phyloP scores from a whole-genome alignment of 352 stramenopile genomes.

The Globisporangium rhizosaccharum region DNA sequence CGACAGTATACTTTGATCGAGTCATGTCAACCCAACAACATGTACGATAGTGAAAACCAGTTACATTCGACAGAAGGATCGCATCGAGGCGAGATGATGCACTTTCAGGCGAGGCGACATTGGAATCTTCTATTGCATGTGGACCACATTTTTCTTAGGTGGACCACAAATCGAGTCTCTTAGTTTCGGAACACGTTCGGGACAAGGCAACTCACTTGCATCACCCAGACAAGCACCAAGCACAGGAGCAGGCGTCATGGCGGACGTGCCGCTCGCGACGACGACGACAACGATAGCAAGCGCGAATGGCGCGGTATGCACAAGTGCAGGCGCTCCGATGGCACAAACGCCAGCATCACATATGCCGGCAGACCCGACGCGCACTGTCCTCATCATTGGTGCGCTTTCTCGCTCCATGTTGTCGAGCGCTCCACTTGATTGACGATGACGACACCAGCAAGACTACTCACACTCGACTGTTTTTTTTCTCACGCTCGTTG shows the following conservation, averaged over 20 bases:
- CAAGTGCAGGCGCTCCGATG: too few species aligned
- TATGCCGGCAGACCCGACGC: slow-evolving; percentile 16
- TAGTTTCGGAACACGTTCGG: not conserved
- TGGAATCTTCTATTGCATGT: slow-evolving; percentile 34
- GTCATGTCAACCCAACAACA: too few species aligned
- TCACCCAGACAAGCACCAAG: too few species aligned
- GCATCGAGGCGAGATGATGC: not conserved
- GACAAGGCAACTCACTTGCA: not conserved
- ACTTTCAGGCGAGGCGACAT: slow-evolving; percentile 8
- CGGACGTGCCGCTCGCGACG: not conserved
- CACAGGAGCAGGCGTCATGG: too few species aligned
- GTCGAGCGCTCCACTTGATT: too few species aligned
- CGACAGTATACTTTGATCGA: too few species aligned
- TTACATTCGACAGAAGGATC: not conserved
- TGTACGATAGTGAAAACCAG: not conserved
- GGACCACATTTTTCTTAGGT: not conserved
- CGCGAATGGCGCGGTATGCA: not conserved
- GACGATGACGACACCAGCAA: too few species aligned
- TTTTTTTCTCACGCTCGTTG: slow-evolving; percentile 11
- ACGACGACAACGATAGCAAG: not conserved
- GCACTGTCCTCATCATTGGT: slow-evolving; percentile 71
- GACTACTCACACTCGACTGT: too few species aligned
- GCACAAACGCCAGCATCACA: not conserved
- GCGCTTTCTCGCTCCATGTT: not conserved
- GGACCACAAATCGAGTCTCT: slow-evolving; percentile 1